A percentile compares a stretch with the other conserved stretches of the same genome.
Evolutionary conservation across 108 stramenopile species (phyloP).

Genomic region (Fragilaria radians): DNA sequence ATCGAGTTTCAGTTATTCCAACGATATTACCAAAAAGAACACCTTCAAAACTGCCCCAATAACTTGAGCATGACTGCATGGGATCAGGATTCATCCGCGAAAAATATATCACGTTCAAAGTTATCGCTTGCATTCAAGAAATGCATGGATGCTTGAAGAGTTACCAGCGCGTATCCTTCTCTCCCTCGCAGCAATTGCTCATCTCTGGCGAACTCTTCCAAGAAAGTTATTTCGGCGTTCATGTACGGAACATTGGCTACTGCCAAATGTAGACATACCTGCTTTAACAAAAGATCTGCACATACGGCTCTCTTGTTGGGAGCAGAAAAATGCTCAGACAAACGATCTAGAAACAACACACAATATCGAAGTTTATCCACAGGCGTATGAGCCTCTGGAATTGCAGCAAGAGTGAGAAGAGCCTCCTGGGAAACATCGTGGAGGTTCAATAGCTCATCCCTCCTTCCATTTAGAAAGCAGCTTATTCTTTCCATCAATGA

Average conservation of each 20-base stretch:
- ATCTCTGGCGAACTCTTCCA: conserved; percentile 87
- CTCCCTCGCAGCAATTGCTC: conserved; percentile 73
- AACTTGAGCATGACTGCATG: too few species aligned
- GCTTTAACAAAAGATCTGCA: conserved; percentile 69
- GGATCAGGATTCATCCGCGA: background rate
- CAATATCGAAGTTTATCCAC: conserved; percentile 67
- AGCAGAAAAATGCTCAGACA: conserved; percentile 58
- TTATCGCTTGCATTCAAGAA: conserved; percentile 63
- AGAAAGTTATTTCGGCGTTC: conserved; percentile 75
- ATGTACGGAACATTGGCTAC: conserved; percentile 48
- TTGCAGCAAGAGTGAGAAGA: conserved; percentile 31
- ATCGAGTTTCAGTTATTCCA: too few species aligned
- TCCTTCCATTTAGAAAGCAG: conserved; percentile 15
- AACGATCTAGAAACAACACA: conserved; percentile 57
- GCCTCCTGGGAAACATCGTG: conserved; percentile 30
- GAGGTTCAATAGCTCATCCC: background rate
- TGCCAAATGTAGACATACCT: conserved; percentile 79
- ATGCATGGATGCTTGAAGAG: conserved; percentile 77
- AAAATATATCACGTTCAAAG: conserved; percentile 47
- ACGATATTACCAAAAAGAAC: too few species aligned
- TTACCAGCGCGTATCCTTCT: conserved; percentile 84
- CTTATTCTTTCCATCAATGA: conserved; percentile 36
- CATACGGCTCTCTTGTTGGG: conserved; percentile 35
- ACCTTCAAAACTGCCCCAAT: too few species aligned
- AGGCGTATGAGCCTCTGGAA: conserved; percentile 62